Conservation (phyloP, 2,329 filamentous ascomycete genomes). For the Dothistroma septosporum region DNA sequence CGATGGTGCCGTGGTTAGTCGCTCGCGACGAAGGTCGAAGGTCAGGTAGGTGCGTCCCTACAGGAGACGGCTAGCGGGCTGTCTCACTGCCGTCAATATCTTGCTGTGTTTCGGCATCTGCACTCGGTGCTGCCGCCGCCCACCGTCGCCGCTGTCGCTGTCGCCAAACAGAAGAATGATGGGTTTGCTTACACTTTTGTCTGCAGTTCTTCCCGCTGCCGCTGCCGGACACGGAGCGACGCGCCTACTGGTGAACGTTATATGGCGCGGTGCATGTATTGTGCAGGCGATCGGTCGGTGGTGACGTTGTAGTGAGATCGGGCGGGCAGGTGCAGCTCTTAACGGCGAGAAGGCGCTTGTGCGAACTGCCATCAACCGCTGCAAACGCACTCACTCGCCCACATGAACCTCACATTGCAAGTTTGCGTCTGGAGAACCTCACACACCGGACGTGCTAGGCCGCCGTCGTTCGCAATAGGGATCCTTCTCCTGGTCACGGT, state of each 20-base stretch:
- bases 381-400: neutral
- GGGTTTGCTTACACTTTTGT: neutral
- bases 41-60: constrained; percentile 25
- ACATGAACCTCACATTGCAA: neutral
- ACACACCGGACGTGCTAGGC: neutral
- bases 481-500: no score
- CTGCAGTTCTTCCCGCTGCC: neutral
- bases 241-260: neutral
- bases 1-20: constrained; percentile 4
- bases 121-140: neutral
- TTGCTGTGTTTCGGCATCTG: constrained; percentile 4
- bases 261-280: neutral
- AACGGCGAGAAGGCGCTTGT: neutral
- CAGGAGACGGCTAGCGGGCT: constrained; percentile 26
- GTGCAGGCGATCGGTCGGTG: neutral
- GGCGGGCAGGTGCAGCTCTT: neutral
- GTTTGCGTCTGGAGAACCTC: neutral
- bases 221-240: neutral
- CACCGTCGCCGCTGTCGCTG: neutral
- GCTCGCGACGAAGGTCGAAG: constrained; percentile 12
- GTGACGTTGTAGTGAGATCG: neutral
- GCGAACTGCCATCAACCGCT: neutral
- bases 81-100: constrained; percentile 1
- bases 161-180: neutral
- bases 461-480: no score